These are phyloP conservation scores for Theileria orientalis DNA, from an alignment of 169 alveolate genomes.

Conservation along the genomic window DNA sequence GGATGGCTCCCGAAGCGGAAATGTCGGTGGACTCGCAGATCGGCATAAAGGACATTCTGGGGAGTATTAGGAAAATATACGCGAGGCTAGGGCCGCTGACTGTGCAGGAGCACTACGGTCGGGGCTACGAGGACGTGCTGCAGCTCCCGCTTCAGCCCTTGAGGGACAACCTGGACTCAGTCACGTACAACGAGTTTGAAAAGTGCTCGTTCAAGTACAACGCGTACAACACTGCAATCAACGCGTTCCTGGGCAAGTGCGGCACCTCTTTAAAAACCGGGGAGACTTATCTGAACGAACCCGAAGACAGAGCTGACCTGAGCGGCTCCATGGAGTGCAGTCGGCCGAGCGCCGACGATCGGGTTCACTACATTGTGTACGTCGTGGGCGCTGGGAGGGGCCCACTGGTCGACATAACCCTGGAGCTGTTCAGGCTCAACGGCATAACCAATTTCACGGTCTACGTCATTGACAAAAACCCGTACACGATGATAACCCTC, in stretches of 20 bases:
- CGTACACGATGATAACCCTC: slow-evolving; percentile 67
- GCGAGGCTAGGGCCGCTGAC: slow-evolving; percentile 48
- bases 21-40: slow-evolving; percentile 9
- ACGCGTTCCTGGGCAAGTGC: slow-evolving; percentile 39
- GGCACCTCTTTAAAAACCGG: background rate
- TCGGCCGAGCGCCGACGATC: background rate
- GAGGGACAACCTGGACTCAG: slow-evolving; percentile 71
- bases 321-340: background rate
- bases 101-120: slow-evolving; percentile 26
- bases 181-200: slow-evolving; percentile 72
- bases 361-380: slow-evolving; percentile 33
- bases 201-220: slow-evolving; percentile 65
- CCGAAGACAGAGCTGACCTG: background rate
- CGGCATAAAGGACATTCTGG: slow-evolving; percentile 28
- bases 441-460: slow-evolving; percentile 32
- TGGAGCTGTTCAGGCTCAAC: slow-evolving; percentile 51
- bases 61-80: slow-evolving; percentile 15
- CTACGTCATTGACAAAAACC: slow-evolving; percentile 75
- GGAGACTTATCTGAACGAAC: too few relatives aligned
- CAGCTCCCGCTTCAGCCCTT: slow-evolving; percentile 78
- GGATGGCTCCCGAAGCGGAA: slow-evolving; percentile 24
- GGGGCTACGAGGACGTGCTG: slow-evolving; percentile 59
- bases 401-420: slow-evolving; percentile 67
- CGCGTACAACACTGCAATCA: slow-evolving; percentile 66
- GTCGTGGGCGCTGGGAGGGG: slow-evolving; percentile 83